Evolutionary conservation across 257 asterid species (phyloP), one percentile per base, ranked within the genome.

Genomic region (Solanum sitiens): DNA sequence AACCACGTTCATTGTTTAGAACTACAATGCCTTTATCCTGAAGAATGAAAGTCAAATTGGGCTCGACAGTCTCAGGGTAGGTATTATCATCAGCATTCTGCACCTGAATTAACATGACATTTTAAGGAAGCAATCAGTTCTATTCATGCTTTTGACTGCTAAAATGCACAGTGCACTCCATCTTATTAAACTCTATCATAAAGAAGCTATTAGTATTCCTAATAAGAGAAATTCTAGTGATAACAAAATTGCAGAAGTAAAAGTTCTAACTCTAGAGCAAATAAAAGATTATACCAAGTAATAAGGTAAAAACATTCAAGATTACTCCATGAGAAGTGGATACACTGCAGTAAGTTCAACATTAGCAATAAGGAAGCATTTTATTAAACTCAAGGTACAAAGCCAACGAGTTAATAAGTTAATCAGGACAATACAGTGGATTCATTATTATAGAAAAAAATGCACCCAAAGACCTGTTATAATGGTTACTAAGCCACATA

Each of bases 11-110:
- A 63, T 97, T 97, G 89, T 97, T 97, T 88, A 97, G 92, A 86
- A 97, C 95, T 56, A 92, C 84, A 89, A 97, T 92, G 89, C 94
- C 95, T 90, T 90, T 92, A 87, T 95, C 98, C 89, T 92, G 94
- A 90, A 97, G 98, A 87, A 97, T 93, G 93, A 97, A 97, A 30
- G 92, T 91, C 72, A 97, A 89, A 86, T 96, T 95, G 67, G 99
- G 99, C 89, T 95, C 99, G 91, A 93, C 98, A 86, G 93, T 86
- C 88, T 86, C 90, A 2, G 91, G 93, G 89, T 97, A 97, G 87
- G 88, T 86, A 93, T 97, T 97, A 89, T 97, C 99, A 93, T 97
- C 99, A n/a, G 99, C 99, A 93, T 97, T 97, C 90, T 97, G 99
- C 87, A 97, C 98, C 99, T 97, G 89, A 33, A 80, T 65, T 39